A percentile compares a stretch with the other conserved stretches of the same genome.
Conservation (phyloP, 2,329 filamentous ascomycete genomes). For the Emergomyces africanus region DNA sequence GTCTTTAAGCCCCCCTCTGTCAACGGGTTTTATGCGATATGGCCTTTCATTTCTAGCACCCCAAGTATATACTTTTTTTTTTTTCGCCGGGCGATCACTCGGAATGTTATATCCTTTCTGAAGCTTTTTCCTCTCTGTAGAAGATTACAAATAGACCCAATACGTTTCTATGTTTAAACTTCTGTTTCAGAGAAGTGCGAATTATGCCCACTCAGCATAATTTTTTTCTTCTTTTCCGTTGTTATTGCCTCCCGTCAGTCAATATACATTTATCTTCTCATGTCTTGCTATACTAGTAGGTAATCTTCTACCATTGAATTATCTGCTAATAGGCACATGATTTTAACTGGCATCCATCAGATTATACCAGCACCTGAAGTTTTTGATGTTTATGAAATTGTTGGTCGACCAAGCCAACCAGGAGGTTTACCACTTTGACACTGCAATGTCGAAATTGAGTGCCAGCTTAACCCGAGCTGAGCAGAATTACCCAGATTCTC, state of each 20-base stretch:
- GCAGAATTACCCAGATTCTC: neutral
- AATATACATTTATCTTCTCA: neutral
- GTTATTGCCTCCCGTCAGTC: neutral
- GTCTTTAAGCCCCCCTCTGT: neutral
- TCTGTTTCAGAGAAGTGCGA: neutral
- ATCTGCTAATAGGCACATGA: neutral
- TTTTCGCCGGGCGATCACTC: neutral
- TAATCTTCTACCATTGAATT: neutral
- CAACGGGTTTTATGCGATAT: neutral
- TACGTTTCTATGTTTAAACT: neutral
- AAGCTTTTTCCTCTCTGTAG: neutral
- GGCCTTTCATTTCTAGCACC: neutral
- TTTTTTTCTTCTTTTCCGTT: neutral
- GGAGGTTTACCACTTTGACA: neutral
- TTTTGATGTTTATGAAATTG: neutral
- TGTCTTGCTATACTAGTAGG: neutral
- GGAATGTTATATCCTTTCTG: neutral
- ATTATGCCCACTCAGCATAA: neutral
- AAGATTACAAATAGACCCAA: neutral
- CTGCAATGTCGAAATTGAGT: neutral
- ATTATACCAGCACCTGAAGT: neutral
- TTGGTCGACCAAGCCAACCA: neutral
- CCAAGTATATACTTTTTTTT: constrained; percentile 1
- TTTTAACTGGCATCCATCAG: neutral
- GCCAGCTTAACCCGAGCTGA: neutral